Conservation (phyloP, 1,284 basidiomycete genomes). For the Cyathus olla region DNA sequence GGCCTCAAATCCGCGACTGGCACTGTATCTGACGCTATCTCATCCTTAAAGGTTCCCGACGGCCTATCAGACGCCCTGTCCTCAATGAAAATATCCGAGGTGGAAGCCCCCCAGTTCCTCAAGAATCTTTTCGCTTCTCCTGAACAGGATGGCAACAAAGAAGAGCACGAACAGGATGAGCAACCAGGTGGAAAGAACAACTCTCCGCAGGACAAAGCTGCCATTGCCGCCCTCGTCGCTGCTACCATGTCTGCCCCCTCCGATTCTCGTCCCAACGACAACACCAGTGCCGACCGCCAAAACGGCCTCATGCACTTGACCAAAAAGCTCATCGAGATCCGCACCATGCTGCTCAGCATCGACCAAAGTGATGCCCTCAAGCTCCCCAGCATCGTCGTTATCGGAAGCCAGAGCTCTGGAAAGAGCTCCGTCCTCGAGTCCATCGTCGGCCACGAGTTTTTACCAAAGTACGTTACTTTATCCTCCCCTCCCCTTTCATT, state of each 20-base stretch:
- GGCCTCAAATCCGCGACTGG: conserved; percentile 69
- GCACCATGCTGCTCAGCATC: conserved; percentile 92
- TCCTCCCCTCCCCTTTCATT: conserved; percentile 2
- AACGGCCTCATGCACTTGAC: conserved; percentile 94
- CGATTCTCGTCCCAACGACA: conserved; percentile 60
- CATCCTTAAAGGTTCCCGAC: too few relatives aligned
- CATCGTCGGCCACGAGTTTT: conserved; percentile 97
- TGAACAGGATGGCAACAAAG: conserved; percentile 41
- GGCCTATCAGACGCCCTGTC: conserved; percentile 62
- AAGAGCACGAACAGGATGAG: conserved; percentile 29
- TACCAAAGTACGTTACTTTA: conserved; percentile 82
- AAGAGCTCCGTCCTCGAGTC: conserved; percentile 98
- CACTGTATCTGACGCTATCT: conserved; percentile 69
- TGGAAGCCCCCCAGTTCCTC: conserved; percentile 79
- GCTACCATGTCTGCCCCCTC: conserved; percentile 81
- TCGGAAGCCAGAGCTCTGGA: conserved; percentile 97
- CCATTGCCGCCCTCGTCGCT: conserved; percentile 78
- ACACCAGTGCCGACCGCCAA: conserved; percentile 55
- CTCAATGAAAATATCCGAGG: conserved; percentile 33
- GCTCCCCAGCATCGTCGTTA: conserved; percentile 97
- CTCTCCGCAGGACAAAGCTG: conserved; percentile 69
- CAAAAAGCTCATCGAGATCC: conserved; percentile 95
- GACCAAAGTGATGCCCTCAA: conserved; percentile 96
- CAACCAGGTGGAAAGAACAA: conserved; percentile 48
- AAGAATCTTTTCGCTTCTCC: conserved; percentile 71